Evolutionary conservation across 805 yeast species (phyloP).

Genomic region (Metschnikowia shivogae): DNA sequence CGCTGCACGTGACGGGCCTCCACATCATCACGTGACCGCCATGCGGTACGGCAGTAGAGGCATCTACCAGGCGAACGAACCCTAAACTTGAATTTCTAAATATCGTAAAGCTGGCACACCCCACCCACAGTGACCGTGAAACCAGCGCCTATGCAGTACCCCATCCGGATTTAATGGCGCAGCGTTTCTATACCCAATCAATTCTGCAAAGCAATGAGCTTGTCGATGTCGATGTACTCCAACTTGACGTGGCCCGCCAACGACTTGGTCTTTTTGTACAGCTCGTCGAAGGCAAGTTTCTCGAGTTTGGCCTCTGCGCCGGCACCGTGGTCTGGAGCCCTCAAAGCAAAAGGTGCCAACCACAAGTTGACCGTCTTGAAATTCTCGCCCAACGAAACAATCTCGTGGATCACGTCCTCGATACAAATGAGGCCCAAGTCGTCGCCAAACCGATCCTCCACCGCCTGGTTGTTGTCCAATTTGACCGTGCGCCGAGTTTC

Average conservation of each 20-base stretch:
- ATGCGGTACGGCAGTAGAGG: no score
- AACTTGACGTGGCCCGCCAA: constrained; percentile 64
- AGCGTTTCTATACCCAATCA: constrained; percentile 16
- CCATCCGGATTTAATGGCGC: not conserved
- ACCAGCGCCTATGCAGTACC: no score
- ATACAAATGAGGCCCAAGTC: constrained; percentile 66
- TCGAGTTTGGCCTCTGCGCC: constrained; percentile 68
- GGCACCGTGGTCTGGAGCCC: constrained; percentile 69
- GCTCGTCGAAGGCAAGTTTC: constrained; percentile 54
- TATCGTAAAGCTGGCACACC: no score
- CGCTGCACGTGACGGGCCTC: no score
- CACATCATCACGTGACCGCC: no score
- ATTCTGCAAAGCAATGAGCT: constrained; percentile 61
- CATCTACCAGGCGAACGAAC: no score
- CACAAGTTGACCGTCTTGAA: constrained; percentile 60
- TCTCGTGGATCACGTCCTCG: constrained; percentile 75
- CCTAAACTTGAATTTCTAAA: no score
- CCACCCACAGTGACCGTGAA: not conserved
- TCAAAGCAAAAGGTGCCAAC: constrained; percentile 66
- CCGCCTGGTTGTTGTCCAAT: constrained; percentile 68
- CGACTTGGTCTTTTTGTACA: constrained; percentile 45
- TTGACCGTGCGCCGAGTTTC: constrained; percentile 33
- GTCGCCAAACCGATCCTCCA: constrained; percentile 65
- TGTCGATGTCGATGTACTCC: constrained; percentile 69
- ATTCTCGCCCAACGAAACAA: constrained; percentile 56